Evolutionary conservation across 2,329 filamentous ascomycete genomes (phyloP).

Genomic region (Fusarium compactum): DNA sequence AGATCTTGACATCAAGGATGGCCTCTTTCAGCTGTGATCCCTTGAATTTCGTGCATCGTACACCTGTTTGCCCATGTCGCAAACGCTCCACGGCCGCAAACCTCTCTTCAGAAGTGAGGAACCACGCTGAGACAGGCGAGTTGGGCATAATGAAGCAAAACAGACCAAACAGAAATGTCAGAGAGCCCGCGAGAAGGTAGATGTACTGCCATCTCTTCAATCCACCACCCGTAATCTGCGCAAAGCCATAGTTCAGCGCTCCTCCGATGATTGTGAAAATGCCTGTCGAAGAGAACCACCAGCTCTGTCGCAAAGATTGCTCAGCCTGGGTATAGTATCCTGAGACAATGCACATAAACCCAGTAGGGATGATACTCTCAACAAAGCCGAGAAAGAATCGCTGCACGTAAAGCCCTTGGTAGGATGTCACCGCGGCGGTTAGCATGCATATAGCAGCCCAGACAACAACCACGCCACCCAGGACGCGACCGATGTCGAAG

Average conservation of each 20-base stretch:
- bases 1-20: slow-evolving; percentile 70
- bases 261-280: slow-evolving; percentile 73
- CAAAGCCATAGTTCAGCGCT: slow-evolving; percentile 75
- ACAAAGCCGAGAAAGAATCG: slow-evolving; percentile 74
- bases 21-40: slow-evolving; percentile 68
- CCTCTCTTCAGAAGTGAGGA: slow-evolving; percentile 71
- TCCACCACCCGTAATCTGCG: slow-evolving; percentile 66
- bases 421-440: slow-evolving; percentile 74
- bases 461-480: slow-evolving; percentile 72
- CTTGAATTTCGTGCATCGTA: slow-evolving; percentile 72
- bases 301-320: slow-evolving; percentile 72
- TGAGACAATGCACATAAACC: slow-evolving; percentile 73
- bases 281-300: slow-evolving; percentile 73
- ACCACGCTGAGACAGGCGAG: slow-evolving; percentile 76
- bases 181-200: slow-evolving; percentile 72
- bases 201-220: slow-evolving; percentile 77
- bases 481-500: slow-evolving; percentile 72
- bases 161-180: slow-evolving; percentile 74
- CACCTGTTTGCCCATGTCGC: slow-evolving; percentile 71
- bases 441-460: slow-evolving; percentile 77
- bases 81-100: slow-evolving; percentile 74
- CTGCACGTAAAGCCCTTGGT: slow-evolving; percentile 73
- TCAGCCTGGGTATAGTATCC: slow-evolving; percentile 74
- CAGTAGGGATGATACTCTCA: slow-evolving; percentile 74
- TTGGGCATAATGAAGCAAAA: slow-evolving; percentile 75